Conservation (phyloP, 106 monocot species). For the Posidonia australis region DNA sequence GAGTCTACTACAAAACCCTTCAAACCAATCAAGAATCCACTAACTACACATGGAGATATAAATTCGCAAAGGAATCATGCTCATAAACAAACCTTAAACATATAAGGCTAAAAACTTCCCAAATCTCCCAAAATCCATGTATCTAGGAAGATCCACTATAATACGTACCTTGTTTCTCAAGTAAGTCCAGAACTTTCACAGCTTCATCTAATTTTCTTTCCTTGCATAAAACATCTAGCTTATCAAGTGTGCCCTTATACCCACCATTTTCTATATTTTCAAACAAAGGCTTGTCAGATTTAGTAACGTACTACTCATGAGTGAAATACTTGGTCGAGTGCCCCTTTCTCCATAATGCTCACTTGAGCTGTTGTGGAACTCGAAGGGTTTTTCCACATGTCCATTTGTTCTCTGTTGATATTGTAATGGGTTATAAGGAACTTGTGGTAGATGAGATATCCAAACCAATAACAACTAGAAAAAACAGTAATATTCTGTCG, state of each 20-base stretch:
- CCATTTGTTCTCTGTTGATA: constrained; percentile 6
- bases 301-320: neutral
- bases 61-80: no score
- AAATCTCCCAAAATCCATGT: no score
- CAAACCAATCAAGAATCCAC: no score
- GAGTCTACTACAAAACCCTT: no score
- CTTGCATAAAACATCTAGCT: constrained; percentile 50
- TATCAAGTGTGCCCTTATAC: constrained; percentile 42
- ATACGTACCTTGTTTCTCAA: constrained; percentile 37
- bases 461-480: no score
- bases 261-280: constrained; percentile 4
- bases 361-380: neutral
- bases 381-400: neutral
- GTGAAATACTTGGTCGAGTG: neutral
- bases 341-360: constrained; percentile 5
- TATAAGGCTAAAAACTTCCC: no score
- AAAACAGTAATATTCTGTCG: no score
- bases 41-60: no score
- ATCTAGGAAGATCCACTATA: constrained; percentile 36
- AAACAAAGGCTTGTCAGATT: neutral
- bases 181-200: constrained; percentile 40
- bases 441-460: no score
- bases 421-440: neutral
- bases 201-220: constrained; percentile 65
- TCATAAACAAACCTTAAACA: no score